Conservation (phyloP, 1,284 basidiomycete species). For the Pyrrhoderma noxium region DNA sequence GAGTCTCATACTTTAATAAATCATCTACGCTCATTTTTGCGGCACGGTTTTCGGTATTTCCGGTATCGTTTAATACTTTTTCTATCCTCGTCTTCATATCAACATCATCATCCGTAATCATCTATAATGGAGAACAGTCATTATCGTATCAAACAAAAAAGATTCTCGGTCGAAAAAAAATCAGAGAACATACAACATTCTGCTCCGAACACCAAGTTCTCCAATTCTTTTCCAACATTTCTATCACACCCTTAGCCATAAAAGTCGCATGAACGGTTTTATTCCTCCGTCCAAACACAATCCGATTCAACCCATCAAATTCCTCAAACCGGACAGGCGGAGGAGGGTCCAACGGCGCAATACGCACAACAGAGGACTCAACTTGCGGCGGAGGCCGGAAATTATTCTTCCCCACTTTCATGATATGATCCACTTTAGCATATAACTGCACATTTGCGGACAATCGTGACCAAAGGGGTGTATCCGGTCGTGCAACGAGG, state of each 20-base stretch:
- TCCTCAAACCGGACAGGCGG: conserved; percentile 95
- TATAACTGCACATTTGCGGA: conserved; percentile 97
- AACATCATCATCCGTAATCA: conserved; percentile 60
- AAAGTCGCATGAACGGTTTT: conserved; percentile 88
- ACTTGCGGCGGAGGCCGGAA: conserved; percentile 96
- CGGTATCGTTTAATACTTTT: conserved; percentile 62
- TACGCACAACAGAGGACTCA: conserved; percentile 86
- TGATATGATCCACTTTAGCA: conserved; percentile 91
- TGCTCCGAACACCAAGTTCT: conserved; percentile 90
- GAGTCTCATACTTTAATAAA: conserved; percentile 55
- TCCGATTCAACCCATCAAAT: conserved; percentile 91
- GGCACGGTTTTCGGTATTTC: conserved; percentile 63
- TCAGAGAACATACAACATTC: conserved; percentile 44
- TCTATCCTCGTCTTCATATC: conserved; percentile 74
- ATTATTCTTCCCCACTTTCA: conserved; percentile 95
- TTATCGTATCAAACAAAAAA: conserved; percentile 1
- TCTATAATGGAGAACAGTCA: conserved; percentile 35
- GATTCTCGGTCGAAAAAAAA: conserved; percentile 10
- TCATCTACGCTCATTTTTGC: conserved; percentile 85
- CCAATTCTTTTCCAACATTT: conserved; percentile 93
- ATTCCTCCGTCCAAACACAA: conserved; percentile 87
- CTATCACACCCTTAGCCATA: conserved; percentile 87
- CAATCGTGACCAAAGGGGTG: conserved; percentile 88
- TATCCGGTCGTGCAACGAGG: conserved; percentile 81
- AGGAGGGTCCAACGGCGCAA: conserved; percentile 91